These are phyloP conservation scores for Didymella keratinophila DNA, from an alignment of 2,329 filamentous ascomycete species.

Conservation along the genomic window DNA sequence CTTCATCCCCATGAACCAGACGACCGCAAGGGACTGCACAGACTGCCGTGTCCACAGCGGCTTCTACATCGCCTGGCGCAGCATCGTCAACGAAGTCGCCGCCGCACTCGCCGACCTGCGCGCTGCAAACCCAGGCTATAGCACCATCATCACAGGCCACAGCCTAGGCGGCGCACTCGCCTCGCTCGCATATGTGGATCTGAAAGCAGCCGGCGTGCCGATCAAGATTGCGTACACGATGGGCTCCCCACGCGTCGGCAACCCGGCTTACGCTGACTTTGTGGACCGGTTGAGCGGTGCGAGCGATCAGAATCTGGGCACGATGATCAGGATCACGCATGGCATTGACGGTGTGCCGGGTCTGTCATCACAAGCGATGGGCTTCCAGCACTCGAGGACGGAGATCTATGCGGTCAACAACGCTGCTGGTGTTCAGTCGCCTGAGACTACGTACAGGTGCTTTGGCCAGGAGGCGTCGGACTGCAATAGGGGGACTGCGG, in stretches of 20 bases:
- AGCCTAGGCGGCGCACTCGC: slow-evolving; percentile 71
- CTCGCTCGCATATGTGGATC: slow-evolving; percentile 57
- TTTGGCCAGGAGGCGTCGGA: slow-evolving; percentile 28
- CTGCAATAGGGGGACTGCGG: slow-evolving; percentile 18
- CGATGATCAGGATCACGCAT: slow-evolving; percentile 71
- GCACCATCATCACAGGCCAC: slow-evolving; percentile 67
- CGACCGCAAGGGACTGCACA: slow-evolving; percentile 29
- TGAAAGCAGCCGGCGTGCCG: slow-evolving; percentile 15
- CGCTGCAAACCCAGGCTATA: slow-evolving; percentile 59
- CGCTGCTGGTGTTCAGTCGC: slow-evolving; percentile 14
- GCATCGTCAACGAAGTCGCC: slow-evolving; percentile 55
- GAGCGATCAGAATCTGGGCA: slow-evolving; percentile 55
- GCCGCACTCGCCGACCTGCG: slow-evolving; percentile 55
- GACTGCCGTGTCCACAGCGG: slow-evolving; percentile 64
- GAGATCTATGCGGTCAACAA: slow-evolving; percentile 63
- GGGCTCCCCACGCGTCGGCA: slow-evolving; percentile 70
- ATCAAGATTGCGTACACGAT: slow-evolving; percentile 26
- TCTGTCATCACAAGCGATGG: slow-evolving; percentile 65
- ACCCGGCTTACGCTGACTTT: slow-evolving; percentile 62
- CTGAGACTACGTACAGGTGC: slow-evolving; percentile 23
- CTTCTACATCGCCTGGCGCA: slow-evolving; percentile 64
- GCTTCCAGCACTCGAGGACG: slow-evolving; percentile 70
- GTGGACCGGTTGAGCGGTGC: slow-evolving; percentile 51
- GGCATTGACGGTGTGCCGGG: slow-evolving; percentile 70
- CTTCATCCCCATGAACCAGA: slow-evolving; percentile 19